Conservation (phyloP, 768 basidiomycete species). For the Butyriboletus loyo region DNA sequence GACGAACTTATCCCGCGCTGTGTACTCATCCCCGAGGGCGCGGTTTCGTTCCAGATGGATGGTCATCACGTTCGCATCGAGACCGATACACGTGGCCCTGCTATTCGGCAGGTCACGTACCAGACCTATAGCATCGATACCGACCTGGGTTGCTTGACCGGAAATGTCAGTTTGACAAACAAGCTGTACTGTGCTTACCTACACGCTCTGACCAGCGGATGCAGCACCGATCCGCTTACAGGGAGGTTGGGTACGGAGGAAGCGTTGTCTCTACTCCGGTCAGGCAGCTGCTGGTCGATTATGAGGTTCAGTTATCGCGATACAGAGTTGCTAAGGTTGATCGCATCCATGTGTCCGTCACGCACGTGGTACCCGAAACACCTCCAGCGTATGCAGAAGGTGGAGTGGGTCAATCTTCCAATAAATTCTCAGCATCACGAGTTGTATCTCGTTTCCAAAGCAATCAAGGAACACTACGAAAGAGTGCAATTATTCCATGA, state of each 20-base stretch:
- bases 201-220: slow-evolving; percentile 45
- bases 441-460: slow-evolving; percentile 21
- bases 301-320: slow-evolving; percentile 32
- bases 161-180: slow-evolving; percentile 25
- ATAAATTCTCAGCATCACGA: slow-evolving; percentile 31
- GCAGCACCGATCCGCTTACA: slow-evolving; percentile 43
- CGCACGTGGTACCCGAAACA: slow-evolving; percentile 39
- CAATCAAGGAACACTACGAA: slow-evolving; percentile 30
- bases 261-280: slow-evolving; percentile 38
- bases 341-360: slow-evolving; percentile 34
- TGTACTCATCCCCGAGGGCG: slow-evolving; percentile 42
- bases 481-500: no score
- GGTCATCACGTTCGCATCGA: slow-evolving; percentile 19
- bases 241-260: slow-evolving; percentile 43
- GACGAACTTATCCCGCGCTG: slow-evolving; percentile 12
- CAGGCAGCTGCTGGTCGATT: slow-evolving; percentile 40
- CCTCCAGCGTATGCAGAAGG: slow-evolving; percentile 38
- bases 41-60: slow-evolving; percentile 9
- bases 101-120: slow-evolving; percentile 13
- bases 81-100: not conserved
- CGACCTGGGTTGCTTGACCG: slow-evolving; percentile 29
- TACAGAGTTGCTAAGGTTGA: slow-evolving; percentile 30
- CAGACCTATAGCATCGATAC: slow-evolving; percentile 31
- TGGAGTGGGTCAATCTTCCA: slow-evolving; percentile 29
- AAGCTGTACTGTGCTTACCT: slow-evolving; percentile 40